Base-by-base conservation (phyloP, 768 basidiomycete species). In the Dictyophora rubrovolvata region DNA sequence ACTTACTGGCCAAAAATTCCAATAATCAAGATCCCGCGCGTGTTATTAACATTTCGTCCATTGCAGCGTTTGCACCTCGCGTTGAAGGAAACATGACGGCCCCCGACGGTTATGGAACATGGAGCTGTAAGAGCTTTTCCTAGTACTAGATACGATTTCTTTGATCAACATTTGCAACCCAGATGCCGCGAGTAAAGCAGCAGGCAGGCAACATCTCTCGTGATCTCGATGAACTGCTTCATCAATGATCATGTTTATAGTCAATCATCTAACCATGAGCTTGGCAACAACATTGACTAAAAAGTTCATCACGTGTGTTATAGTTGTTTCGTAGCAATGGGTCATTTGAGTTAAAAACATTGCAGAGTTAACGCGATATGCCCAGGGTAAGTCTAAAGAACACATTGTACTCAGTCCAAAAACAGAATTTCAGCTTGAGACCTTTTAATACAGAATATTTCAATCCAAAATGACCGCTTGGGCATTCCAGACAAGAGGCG, bases 121-220 rank as follows among this genome's bases (percentile, higher is more conserved):
- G 86, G 84, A 84, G 83, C 65, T 92, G 89, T 91, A 63, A 60
- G 87, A 80, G 17, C 8, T 9, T 23, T 34, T 18, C n/a, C 10
- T 4, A 9, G 17, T 12, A n/a, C 42, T 20, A 7, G n/a, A 23
- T n/a, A 42, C 1, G 20, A 42, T 10, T 54, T 36, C 16, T 7
- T 35, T 52, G 2, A 52, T 23, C 50, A 7, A 48, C 21, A 7
- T 52, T 14, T 21, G 16, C 18, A 20, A 12, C 9, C 20, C 63
- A 92, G 89, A 92, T 68, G 80, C 83, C 64, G 75, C 88, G 7
- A 89, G 87, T 70, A 92, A 92, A 71, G 89, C 89, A 17, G 88
- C 88, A 33, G 82, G 81, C 79, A 57, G 53, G 42, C n/a, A n/a
- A 49, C 12, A 58, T 17, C 34, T 20, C 48, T 56, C 46, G 12